Evolutionary conservation across 2,329 filamentous ascomycete genomes (phyloP), one percentile per base, ranked within the genome.

Genomic region (Stemphylium vesicarium): DNA sequence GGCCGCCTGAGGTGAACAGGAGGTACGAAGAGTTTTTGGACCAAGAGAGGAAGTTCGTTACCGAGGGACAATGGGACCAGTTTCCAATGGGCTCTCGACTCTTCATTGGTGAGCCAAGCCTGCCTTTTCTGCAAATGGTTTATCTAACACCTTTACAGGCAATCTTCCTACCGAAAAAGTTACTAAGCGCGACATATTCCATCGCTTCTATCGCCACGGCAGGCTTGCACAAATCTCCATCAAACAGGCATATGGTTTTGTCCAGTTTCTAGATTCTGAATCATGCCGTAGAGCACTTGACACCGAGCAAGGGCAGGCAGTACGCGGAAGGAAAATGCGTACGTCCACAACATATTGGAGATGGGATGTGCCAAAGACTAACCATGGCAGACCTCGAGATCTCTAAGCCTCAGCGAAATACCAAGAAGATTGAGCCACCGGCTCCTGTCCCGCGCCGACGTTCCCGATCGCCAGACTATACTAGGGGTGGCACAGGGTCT

Each of bases 221-320:
- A 88, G 88, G 57, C 81, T 99, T 41, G 94, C 93, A 2, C 95
- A 99, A 73, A 95, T 98, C 56, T 96, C 92, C 0, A 91, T 98
- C 66, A 98, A 98, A 76, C 92, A 95, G 63, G 93, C 93, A 1
- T 98, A 96, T 76, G 95, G 95, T 1, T 99, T 98, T 72, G 92
- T 98, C 32, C 95, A 98, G 73, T 99, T 96, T 63, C 84, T 96
- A 62, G 88, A 91, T 26, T 79, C 87, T 4, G 81, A 84, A 2
- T 88, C 94, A 69, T 96, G 92, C 61, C 81, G 84, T 52, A 81
- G 82, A 40, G 94, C 94, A 4, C 83, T 98, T 65, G 82, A 89
- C 32, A 83, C 83, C 32, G 87, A 97, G 57, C 91, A 98, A 75
- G 92, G 91, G 9, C 84, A 86, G 36, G 85, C 92, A 60, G 86